Evolutionary conservation across 2,329 filamentous ascomycete species (phyloP).

Genomic region (Teratosphaeria viscida): DNA sequence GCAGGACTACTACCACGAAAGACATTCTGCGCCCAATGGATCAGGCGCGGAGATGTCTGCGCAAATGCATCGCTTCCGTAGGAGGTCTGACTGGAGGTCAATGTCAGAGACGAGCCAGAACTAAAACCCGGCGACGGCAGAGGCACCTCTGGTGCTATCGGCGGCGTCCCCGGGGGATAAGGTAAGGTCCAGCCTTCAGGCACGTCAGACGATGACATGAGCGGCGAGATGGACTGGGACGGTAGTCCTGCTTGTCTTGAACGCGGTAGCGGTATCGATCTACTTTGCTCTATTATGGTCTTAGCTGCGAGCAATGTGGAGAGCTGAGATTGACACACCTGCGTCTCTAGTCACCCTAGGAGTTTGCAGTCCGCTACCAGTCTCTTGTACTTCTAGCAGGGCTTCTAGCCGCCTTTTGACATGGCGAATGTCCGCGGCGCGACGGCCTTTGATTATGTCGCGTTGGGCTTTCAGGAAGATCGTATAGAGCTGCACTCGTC

Average conservation of each 20-base stretch:
- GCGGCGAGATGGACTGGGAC: neutral
- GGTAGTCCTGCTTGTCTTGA: neutral
- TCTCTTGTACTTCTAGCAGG: constrained; percentile 4
- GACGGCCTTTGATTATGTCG: constrained; percentile 10
- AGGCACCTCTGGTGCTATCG: constrained; percentile 28
- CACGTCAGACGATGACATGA: constrained; percentile 7
- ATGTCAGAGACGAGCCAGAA: constrained; percentile 32
- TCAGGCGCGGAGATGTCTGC: constrained; percentile 6
- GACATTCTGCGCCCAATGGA: constrained; percentile 36
- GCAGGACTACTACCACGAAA: constrained; percentile 32
- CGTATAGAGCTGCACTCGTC: constrained; percentile 41
- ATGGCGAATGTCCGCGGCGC: neutral
- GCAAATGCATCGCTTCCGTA: constrained; percentile 14
- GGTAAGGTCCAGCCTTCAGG: constrained; percentile 8
- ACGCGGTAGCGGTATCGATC: neutral
- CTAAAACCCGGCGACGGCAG: constrained; percentile 32
- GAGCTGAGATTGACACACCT: constrained; percentile 2
- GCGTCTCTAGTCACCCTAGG: neutral
- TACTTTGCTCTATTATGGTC: neutral
- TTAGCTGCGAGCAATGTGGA: neutral
- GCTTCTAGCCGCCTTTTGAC: neutral
- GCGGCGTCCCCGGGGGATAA: constrained; percentile 11
- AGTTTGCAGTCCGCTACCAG: neutral
- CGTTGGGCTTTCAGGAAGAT: constrained; percentile 35
- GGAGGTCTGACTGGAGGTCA: constrained; percentile 24